A percentile compares a stretch with the other conserved stretches of the same genome.
phyloP scores from a whole-genome alignment of 2,329 filamentous ascomycete species.

The Neoarthrinium moseri region DNA sequence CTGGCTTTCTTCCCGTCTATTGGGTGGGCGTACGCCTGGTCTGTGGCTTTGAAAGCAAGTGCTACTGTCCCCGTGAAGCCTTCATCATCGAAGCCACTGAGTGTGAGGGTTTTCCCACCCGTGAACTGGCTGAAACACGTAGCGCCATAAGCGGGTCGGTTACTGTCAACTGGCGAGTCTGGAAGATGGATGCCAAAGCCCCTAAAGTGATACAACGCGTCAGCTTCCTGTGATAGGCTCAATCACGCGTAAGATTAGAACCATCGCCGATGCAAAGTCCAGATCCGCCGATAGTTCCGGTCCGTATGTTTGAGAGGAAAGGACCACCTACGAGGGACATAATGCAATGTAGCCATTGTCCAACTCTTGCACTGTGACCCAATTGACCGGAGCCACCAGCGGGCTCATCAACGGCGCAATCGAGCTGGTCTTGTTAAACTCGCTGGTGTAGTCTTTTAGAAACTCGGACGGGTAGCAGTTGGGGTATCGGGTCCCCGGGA shows the following conservation, averaged over 20 bases:
- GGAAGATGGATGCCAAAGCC: constrained; percentile 6
- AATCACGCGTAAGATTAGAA: not conserved
- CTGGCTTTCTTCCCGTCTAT: constrained; percentile 18
- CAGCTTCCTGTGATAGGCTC: not conserved
- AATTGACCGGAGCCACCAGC: constrained; percentile 17
- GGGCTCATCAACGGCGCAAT: constrained; percentile 21
- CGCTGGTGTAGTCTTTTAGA: constrained; percentile 17
- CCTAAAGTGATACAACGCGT: not conserved
- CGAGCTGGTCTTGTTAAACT: constrained; percentile 13
- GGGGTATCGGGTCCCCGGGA: constrained; percentile 11
- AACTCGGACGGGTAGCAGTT: constrained; percentile 22
- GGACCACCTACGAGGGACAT: constrained; percentile 17
- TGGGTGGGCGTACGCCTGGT: constrained; percentile 16
- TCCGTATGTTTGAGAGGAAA: not conserved
- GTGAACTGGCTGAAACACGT: constrained; percentile 18
- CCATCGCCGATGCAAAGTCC: not conserved
- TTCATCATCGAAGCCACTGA: constrained; percentile 13
- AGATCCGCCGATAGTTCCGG: too few relatives aligned
- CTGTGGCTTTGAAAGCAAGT: constrained; percentile 10
- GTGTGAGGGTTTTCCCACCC: constrained; percentile 11
- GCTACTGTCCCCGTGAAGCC: constrained; percentile 8
- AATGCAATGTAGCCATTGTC: constrained; percentile 18
- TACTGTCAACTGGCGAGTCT: constrained; percentile 11
- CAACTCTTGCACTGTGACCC: constrained; percentile 8
- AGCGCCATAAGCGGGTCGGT: constrained; percentile 20